Conservation (phyloP, 1,284 basidiomycete species). For the Anthracocystis panici-leucophaei region DNA sequence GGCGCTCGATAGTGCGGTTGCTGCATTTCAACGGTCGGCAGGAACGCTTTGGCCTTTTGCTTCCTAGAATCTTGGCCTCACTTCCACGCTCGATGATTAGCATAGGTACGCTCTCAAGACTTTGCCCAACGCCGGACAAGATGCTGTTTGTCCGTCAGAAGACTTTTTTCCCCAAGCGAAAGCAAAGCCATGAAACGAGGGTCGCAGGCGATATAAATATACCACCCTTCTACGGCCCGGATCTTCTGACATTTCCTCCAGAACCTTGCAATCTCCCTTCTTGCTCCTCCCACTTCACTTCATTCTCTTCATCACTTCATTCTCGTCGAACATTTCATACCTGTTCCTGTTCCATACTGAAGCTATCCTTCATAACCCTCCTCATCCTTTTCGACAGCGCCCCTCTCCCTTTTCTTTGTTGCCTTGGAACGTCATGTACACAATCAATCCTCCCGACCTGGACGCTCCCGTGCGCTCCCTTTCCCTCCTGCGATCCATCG, state of each 20-base stretch:
- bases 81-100: too few species aligned
- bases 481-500: not conserved
- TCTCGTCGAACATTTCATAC: not conserved
- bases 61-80: too few species aligned
- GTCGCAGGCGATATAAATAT: too few species aligned
- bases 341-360: not conserved
- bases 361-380: not conserved
- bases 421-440: constrained; percentile 1
- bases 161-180: too few species aligned
- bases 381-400: not conserved
- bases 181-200: too few species aligned
- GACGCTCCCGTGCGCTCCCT: not conserved
- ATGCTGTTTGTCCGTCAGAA: too few species aligned
- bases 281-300: too few species aligned
- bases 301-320: not conserved
- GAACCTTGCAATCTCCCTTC: not conserved
- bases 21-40: not conserved
- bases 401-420: too few species aligned
- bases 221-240: too few species aligned
- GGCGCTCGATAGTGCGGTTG: not conserved
- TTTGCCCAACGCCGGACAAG: too few species aligned
- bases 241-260: too few species aligned
- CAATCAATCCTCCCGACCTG: not conserved
- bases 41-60: not conserved
- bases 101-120: too few species aligned